Base-by-base conservation (phyloP, 495 filamentous ascomycete species). In the Aspergillus ostianus region DNA sequence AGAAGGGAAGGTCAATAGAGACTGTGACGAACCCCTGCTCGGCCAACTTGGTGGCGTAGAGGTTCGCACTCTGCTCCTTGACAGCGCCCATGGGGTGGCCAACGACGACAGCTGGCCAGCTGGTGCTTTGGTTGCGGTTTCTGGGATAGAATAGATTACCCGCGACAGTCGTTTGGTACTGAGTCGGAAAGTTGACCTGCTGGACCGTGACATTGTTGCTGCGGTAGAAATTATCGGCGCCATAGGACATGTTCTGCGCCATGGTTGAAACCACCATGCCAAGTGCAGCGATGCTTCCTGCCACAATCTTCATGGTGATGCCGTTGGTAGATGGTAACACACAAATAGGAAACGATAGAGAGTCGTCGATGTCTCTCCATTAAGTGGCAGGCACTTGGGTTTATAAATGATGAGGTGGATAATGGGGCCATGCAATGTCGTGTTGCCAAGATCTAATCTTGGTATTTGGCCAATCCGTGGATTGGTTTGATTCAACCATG, bases 61-160 rank as follows among this genome's bases (percentile, higher is more conserved):
- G 64, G 47, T 63, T 70, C 0, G 75, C 67, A 23, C 69, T 72
- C 58, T 79, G 74, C 58, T 81, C 77, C 60, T 79, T 77, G 29
- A 76, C 70, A 17, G 66, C 70, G 17, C 67, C 70, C 62, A 71
- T 67, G 1, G 76, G 76, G 59, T 78, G 74, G 19, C 68, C 61
- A 51, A 70, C 56, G 23, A 68, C 47, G 23, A 70, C 50, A 32
- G 63, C 68, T 7, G 68, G 68, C 1, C 19, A 21, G 6, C 10
- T 1, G 6, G 3, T 12, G 9, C 27, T 19, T 26, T 18, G 47
- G 10, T 51, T 64, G 50, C 58, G 26, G 47, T 59, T 47, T 32
- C 67, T 58, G 53, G 15, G 60, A 27, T 21, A 45, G 64, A 68
- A 71, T 20, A 71, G 59, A 54, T 71, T 67, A 9, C 60, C 68